These are phyloP conservation scores for Pezicula radicicola DNA, from an alignment of 2,329 filamentous ascomycete genomes.

Conservation along the genomic window DNA sequence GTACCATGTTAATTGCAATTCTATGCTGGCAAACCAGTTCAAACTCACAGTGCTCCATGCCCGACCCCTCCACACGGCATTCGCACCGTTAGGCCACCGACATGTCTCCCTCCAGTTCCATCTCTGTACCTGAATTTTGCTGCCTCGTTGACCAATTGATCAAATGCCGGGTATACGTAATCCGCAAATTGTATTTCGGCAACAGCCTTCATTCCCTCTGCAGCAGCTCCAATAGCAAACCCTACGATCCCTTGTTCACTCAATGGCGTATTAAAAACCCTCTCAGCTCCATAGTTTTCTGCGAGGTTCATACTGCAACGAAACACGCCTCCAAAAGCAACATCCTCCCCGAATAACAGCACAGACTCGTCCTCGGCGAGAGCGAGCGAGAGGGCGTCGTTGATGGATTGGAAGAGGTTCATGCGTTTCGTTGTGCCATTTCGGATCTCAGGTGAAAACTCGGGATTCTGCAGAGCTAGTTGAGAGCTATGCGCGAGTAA, in stretches of 20 bases:
- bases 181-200: slow-evolving; percentile 85
- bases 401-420: slow-evolving; percentile 93
- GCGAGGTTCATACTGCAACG: slow-evolving; percentile 89
- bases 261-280: slow-evolving; percentile 95
- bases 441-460: slow-evolving; percentile 64
- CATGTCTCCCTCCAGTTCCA: slow-evolving; percentile 51
- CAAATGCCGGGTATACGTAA: slow-evolving; percentile 74
- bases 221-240: slow-evolving; percentile 86
- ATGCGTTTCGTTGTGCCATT: slow-evolving; percentile 76
- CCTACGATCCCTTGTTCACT: slow-evolving; percentile 93
- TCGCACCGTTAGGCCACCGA: slow-evolving; percentile 65
- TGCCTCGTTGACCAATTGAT: slow-evolving; percentile 75
- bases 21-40: slow-evolving; percentile 11
- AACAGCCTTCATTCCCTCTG: slow-evolving; percentile 87
- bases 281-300: slow-evolving; percentile 79
- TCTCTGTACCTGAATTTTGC: slow-evolving; percentile 69
- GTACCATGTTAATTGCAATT: slow-evolving; percentile 4
- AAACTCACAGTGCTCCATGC: slow-evolving; percentile 61
- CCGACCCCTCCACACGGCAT: slow-evolving; percentile 73
- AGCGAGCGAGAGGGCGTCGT: slow-evolving; percentile 80
- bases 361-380: slow-evolving; percentile 82
- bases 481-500: slow-evolving; percentile 79
- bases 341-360: slow-evolving; percentile 92
- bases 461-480: slow-evolving; percentile 65
- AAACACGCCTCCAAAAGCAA: slow-evolving; percentile 96